Evolutionary conservation across 345 rosid species (phyloP).

Genomic region (Stellera chamaejasme): DNA sequence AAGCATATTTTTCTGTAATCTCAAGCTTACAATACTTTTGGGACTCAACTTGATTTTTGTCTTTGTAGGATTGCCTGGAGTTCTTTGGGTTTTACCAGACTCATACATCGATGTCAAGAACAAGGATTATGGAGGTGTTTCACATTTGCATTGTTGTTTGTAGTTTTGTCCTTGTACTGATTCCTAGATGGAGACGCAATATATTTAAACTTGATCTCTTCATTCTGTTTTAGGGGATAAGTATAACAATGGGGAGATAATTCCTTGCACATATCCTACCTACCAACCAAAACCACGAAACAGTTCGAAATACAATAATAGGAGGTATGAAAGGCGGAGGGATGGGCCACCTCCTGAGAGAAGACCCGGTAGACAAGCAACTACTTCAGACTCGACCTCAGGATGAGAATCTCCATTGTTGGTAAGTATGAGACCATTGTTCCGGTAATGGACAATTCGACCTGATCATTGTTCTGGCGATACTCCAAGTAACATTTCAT

Average conservation of each 20-base stretch:
- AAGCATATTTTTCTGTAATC: neutral
- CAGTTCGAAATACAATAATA: slow-evolving; percentile 47
- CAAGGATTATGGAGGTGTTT: slow-evolving; percentile 94
- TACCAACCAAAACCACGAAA: slow-evolving; percentile 81
- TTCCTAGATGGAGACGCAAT: neutral
- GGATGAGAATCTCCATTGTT: slow-evolving; percentile 8
- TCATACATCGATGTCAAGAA: slow-evolving; percentile 93
- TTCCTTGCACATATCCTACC: slow-evolving; percentile 86
- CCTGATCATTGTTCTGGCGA: no score
- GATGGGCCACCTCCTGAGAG: slow-evolving; percentile 76
- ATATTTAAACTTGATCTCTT: slow-evolving; percentile 2
- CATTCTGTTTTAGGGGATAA: slow-evolving; percentile 55
- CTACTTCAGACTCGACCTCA: slow-evolving; percentile 46
- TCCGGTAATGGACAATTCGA: no score
- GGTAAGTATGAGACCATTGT: no score
- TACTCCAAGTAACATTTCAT: no score
- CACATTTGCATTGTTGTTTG: neutral
- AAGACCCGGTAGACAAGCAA: slow-evolving; percentile 48
- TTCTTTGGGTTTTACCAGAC: slow-evolving; percentile 95
- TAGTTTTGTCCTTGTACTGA: neutral
- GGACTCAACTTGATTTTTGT: neutral
- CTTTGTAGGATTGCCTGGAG: slow-evolving; percentile 87
- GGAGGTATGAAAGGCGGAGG: slow-evolving; percentile 71
- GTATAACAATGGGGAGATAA: slow-evolving; percentile 87
- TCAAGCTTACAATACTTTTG: neutral